phyloP scores from a whole-genome alignment of 495 filamentous ascomycete species.

The Amniculicola lignicola region DNA sequence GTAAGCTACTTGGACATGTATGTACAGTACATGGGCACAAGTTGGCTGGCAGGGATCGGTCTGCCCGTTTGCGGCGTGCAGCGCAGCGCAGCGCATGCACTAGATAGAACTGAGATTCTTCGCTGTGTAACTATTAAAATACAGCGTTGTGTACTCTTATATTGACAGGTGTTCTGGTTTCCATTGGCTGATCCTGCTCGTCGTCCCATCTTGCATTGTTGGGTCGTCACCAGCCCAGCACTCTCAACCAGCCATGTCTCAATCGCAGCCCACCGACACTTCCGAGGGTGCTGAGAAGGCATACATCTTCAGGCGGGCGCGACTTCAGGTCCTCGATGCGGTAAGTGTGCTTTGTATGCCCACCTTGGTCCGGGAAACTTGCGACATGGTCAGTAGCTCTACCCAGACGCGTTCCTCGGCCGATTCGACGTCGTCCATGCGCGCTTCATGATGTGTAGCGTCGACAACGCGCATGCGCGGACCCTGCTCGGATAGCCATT shows the following conservation, averaged over 20 bases:
- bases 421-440: neutral
- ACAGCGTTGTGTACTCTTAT: neutral
- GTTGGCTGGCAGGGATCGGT: too few species aligned
- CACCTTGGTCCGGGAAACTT: neutral
- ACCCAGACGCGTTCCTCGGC: neutral
- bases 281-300: neutral
- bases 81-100: too few species aligned
- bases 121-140: neutral
- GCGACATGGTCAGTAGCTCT: neutral
- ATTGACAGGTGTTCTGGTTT: neutral
- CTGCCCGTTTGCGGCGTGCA: too few species aligned
- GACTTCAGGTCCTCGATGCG: neutral
- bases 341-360: neutral
- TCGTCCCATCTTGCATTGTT: too few species aligned
- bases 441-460: neutral
- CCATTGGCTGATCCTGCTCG: neutral
- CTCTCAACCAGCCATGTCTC: neutral
- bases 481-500: neutral
- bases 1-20: too few species aligned
- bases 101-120: too few species aligned
- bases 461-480: neutral
- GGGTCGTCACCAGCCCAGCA: neutral
- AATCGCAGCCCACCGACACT: neutral
- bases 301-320: neutral
- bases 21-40: too few species aligned